phyloP scores from a whole-genome alignment of 495 filamentous ascomycete genomes.

The Talaromyces ruber region DNA sequence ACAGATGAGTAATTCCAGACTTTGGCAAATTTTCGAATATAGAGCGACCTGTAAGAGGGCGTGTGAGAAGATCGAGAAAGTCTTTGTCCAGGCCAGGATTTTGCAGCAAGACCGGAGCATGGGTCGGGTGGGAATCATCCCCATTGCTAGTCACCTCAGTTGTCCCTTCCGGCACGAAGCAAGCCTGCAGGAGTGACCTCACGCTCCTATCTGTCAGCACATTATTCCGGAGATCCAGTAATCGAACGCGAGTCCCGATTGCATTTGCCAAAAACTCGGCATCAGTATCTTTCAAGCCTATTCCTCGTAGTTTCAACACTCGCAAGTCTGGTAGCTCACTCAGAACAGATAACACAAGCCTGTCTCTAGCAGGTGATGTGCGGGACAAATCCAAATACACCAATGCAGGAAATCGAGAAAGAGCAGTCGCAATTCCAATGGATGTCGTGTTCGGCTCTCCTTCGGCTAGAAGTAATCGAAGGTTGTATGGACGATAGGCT shows the following conservation, averaged over 20 bases:
- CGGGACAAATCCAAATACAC: slow-evolving; percentile 55
- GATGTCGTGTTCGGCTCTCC: slow-evolving; percentile 50
- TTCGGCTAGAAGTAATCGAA: slow-evolving; percentile 50
- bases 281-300: slow-evolving; percentile 48
- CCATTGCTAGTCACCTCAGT: slow-evolving; percentile 1
- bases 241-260: slow-evolving; percentile 43
- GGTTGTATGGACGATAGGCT: slow-evolving; percentile 21
- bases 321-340: slow-evolving; percentile 40
- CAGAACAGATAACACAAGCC: slow-evolving; percentile 34
- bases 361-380: slow-evolving; percentile 47
- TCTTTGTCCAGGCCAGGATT: slow-evolving; percentile 40
- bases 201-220: slow-evolving; percentile 47
- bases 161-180: slow-evolving; percentile 24
- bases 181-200: slow-evolving; percentile 41
- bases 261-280: slow-evolving; percentile 44
- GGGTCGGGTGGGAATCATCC: slow-evolving; percentile 13
- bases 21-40: slow-evolving; percentile 45
- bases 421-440: slow-evolving; percentile 39
- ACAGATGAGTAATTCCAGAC: slow-evolving; percentile 50
- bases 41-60: slow-evolving; percentile 38
- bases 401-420: slow-evolving; percentile 44
- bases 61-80: slow-evolving; percentile 38
- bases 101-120: slow-evolving; percentile 18
- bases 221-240: slow-evolving; percentile 53
- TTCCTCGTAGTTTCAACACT: slow-evolving; percentile 49